Conservation (phyloP, 345 rosid genomes). For the Dimocarpus longan region DNA sequence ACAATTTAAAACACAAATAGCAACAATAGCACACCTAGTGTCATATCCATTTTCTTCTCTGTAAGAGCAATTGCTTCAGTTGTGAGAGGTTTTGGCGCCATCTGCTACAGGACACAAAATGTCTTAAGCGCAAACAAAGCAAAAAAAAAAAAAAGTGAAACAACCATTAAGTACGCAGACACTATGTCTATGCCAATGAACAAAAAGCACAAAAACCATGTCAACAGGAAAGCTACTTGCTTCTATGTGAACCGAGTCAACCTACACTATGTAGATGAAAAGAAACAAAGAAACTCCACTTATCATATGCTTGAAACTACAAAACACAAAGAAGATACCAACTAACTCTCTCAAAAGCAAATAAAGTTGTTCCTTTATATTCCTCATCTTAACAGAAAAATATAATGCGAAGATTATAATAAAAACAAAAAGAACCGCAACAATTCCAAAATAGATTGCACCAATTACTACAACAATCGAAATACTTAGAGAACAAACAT, state of each 20-base stretch:
- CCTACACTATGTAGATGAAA: no score
- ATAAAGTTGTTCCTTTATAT: not conserved
- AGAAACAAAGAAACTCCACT: not conserved
- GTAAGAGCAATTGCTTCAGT: conserved; percentile 79
- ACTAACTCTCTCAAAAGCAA: not conserved
- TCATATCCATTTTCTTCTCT: conserved; percentile 89
- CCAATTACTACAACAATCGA: no score
- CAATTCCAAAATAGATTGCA: not conserved
- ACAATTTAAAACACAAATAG: not conserved
- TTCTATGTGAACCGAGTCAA: no score
- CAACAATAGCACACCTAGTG: conserved; percentile 53
- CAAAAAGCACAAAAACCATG: not conserved
- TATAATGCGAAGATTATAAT: no score
- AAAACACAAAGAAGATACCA: not conserved
- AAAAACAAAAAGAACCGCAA: not conserved
- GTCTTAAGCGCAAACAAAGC: not conserved
- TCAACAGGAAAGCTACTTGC: not conserved
- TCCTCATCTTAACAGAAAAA: not conserved
- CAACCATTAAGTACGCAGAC: not conserved
- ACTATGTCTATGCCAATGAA: no score
- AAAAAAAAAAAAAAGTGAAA: not conserved
- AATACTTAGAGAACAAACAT: not conserved
- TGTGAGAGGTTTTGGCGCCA: conserved; percentile 68
- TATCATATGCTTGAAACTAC: not conserved
- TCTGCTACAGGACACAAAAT: conserved; percentile 31